These are phyloP conservation scores for Cetraspora pellucida DNA, from an alignment of 192 early-diverging fungal genomes.

Conservation along the genomic window DNA sequence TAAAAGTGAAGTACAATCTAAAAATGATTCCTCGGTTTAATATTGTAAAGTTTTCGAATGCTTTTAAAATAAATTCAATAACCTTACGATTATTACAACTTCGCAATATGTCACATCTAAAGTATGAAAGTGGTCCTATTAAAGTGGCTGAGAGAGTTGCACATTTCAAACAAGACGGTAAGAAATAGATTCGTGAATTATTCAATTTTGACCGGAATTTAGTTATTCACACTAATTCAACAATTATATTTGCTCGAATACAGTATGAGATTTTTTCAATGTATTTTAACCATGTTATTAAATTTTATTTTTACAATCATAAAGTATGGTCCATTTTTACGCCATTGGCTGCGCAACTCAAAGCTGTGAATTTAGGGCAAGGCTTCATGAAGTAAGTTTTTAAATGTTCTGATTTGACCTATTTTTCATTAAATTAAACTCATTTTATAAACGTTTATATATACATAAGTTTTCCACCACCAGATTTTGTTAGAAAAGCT, in stretches of 20 bases:
- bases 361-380: conserved; percentile 93
- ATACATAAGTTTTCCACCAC: conserved; percentile 75
- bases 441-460: background rate
- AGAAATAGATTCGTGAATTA: background rate
- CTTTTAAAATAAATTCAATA: too few relatives aligned
- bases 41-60: too few relatives aligned
- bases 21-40: too few relatives aligned
- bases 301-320: background rate
- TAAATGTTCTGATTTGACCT: background rate
- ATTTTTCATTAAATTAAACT: conserved; percentile 28
- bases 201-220: too few relatives aligned
- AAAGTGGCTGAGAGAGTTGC: conserved; percentile 48
- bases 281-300: background rate
- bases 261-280: background rate
- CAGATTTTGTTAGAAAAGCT: conserved; percentile 81
- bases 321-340: conserved; percentile 87
- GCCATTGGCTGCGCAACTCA: conserved; percentile 76
- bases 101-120: too few relatives aligned
- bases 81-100: too few relatives aligned
- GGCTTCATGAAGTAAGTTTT: conserved; percentile 70
- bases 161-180: conserved; percentile 61
- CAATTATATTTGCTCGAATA: background rate
- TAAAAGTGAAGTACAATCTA: too few relatives aligned
- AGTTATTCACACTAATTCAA: too few relatives aligned
- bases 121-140: background rate